Evolutionary conservation across 805 yeast genomes (phyloP).

Genomic region (Wickerhamomyces bovis): DNA sequence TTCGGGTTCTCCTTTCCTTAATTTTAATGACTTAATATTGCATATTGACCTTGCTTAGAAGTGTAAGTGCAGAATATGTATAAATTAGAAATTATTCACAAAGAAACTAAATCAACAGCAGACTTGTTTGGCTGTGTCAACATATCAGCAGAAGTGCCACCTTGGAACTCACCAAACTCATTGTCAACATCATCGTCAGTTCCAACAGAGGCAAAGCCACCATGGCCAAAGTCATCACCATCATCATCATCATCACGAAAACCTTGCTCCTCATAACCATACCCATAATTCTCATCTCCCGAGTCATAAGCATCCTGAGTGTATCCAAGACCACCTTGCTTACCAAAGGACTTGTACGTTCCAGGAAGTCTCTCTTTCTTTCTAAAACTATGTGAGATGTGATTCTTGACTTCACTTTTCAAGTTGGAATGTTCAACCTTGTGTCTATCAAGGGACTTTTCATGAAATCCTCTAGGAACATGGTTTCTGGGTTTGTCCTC

Average conservation of each 20-base stretch:
- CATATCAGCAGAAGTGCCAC: slow-evolving; percentile 7
- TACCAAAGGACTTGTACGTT: neutral
- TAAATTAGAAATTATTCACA: too few species aligned
- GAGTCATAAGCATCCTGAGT: slow-evolving; percentile 16
- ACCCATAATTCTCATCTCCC: slow-evolving; percentile 11
- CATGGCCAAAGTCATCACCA: slow-evolving; percentile 11
- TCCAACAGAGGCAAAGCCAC: slow-evolving; percentile 11
- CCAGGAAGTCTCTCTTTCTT: slow-evolving; percentile 8
- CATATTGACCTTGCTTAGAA: neutral
- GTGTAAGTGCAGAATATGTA: too few species aligned
- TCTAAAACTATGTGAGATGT: slow-evolving; percentile 5
- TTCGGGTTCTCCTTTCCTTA: neutral
- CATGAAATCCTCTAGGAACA: slow-evolving; percentile 1
- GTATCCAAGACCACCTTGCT: neutral
- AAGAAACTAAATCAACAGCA: neutral
- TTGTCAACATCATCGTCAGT: slow-evolving; percentile 26
- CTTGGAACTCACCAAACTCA: slow-evolving; percentile 32
- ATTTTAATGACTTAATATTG: neutral
- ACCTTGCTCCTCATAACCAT: slow-evolving; percentile 9
- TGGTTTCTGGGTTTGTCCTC: too few species aligned
- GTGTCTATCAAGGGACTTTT: slow-evolving; percentile 9
- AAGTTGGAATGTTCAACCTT: slow-evolving; percentile 14
- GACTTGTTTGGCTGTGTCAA: neutral
- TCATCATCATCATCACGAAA: slow-evolving; percentile 12
- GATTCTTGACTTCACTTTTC: slow-evolving; percentile 11